Evolutionary conservation across 495 filamentous ascomycete genomes (phyloP).

Genomic region (Staphylotrichum longicolle): DNA sequence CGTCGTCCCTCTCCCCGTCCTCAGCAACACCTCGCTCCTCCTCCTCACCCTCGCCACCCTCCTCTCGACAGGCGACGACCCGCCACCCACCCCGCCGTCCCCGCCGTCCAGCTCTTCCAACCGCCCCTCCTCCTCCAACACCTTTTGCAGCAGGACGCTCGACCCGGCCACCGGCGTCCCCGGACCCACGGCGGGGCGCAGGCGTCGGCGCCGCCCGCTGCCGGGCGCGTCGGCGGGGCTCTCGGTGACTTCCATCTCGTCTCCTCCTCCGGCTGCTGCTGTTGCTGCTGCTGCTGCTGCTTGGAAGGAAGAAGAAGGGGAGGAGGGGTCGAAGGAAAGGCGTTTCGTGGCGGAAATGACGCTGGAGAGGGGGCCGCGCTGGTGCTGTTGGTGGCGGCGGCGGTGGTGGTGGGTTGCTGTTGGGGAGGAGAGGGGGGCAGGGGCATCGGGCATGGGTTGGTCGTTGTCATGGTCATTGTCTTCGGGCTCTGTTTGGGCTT

Average conservation of each 20-base stretch:
- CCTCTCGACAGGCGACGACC: constrained; percentile 44
- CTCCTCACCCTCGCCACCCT: constrained; percentile 31
- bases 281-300: background rate
- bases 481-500: background rate
- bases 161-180: constrained; percentile 29
- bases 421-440: constrained; percentile 2
- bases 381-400: background rate
- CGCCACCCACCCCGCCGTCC: constrained; percentile 7
- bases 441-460: constrained; percentile 18
- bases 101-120: constrained; percentile 13
- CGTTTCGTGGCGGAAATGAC: constrained; percentile 18
- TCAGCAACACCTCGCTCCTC: background rate
- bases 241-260: constrained; percentile 44
- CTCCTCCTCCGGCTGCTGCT: constrained; percentile 8
- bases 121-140: constrained; percentile 28
- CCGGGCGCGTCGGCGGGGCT: constrained; percentile 50
- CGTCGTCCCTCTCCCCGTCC: background rate
- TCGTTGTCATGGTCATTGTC: background rate
- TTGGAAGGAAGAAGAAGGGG: constrained; percentile 4
- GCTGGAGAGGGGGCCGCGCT: constrained; percentile 15
- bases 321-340: constrained; percentile 15
- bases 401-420: background rate
- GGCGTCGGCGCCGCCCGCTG: constrained; percentile 38
- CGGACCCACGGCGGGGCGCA: constrained; percentile 26
- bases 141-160: constrained; percentile 32